These are phyloP conservation scores for Ceratocystis alfenasii DNA, from an alignment of 2,329 filamentous ascomycete genomes.

Conservation along the genomic window DNA sequence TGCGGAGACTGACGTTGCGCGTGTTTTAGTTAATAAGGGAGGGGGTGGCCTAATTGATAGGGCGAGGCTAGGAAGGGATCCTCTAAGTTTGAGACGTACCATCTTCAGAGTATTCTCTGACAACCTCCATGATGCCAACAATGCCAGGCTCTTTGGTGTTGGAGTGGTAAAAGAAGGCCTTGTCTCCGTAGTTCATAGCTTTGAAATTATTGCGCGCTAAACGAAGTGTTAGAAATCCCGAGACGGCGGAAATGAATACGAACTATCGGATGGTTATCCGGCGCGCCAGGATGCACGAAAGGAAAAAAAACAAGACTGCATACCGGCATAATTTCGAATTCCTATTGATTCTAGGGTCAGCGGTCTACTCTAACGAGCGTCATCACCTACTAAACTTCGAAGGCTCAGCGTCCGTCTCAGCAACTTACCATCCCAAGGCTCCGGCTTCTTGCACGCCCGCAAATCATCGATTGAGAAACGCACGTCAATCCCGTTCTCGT, in stretches of 20 bases:
- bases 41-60: not conserved
- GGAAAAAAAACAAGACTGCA: not conserved
- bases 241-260: not conserved
- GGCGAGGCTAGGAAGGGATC: not conserved
- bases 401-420: too few relatives aligned
- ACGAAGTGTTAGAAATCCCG: not conserved
- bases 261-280: too few relatives aligned
- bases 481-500: constrained; percentile 79
- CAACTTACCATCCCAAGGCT: constrained; percentile 76
- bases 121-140: constrained; percentile 79
- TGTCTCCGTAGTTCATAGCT: constrained; percentile 79
- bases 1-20: constrained; percentile 27
- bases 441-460: constrained; percentile 56
- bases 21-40: constrained; percentile 7
- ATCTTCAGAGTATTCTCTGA: constrained; percentile 70
- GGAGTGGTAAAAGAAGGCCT: constrained; percentile 95
- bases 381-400: too few relatives aligned
- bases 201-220: constrained; percentile 76
- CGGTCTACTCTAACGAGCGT: not conserved
- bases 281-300: too few relatives aligned
- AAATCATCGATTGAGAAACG: constrained; percentile 92
- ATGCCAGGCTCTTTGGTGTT: constrained; percentile 85
- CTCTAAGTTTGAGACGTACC: constrained; percentile 35
- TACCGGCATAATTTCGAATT: constrained; percentile 40
- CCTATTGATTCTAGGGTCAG: constrained; percentile 28